phyloP scores from a whole-genome alignment of 2,329 filamentous ascomycete species.

The Coniochaeta sp. region DNA sequence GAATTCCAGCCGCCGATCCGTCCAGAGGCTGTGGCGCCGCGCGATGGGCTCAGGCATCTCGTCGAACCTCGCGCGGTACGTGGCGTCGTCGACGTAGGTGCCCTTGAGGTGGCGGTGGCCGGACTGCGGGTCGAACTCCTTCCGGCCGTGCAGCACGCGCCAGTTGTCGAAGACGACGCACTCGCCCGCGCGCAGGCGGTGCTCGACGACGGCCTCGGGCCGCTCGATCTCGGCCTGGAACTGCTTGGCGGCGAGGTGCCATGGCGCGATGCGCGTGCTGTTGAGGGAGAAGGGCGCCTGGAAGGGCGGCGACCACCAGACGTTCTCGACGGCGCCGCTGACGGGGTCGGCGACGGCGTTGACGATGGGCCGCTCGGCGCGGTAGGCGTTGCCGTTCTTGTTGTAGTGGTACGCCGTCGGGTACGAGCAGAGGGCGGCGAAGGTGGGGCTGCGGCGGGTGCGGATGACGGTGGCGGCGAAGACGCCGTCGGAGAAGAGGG shows the following conservation, averaged over 20 bases:
- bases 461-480: conserved; percentile 47
- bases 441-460: conserved; percentile 54
- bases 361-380: conserved; percentile 49
- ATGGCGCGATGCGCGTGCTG: conserved; percentile 10
- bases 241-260: conserved; percentile 32
- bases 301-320: conserved; percentile 70
- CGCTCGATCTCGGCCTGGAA: conserved; percentile 57
- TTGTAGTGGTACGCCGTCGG: conserved; percentile 50
- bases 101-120: conserved; percentile 80
- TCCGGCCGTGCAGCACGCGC: conserved; percentile 76
- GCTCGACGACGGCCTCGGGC: conserved; percentile 55
- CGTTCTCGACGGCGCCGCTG: conserved; percentile 9
- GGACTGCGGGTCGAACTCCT: conserved; percentile 59
- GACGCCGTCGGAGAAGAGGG: conserved; percentile 75
- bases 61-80: conserved; percentile 16
- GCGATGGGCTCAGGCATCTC: not conserved
- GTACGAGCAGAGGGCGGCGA: not conserved
- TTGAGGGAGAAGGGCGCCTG: conserved; percentile 47
- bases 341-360: conserved; percentile 19
- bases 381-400: conserved; percentile 59
- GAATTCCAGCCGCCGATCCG: not conserved
- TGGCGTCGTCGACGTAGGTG: conserved; percentile 62
- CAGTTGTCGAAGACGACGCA: conserved; percentile 92
- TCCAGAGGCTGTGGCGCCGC: not conserved
- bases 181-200: conserved; percentile 71